Percentiles rank a stretch among this genome's conserved stretches.
phyloP scores from a whole-genome alignment of 2,329 filamentous ascomycete genomes.

The Ophiobolus disseminans region DNA sequence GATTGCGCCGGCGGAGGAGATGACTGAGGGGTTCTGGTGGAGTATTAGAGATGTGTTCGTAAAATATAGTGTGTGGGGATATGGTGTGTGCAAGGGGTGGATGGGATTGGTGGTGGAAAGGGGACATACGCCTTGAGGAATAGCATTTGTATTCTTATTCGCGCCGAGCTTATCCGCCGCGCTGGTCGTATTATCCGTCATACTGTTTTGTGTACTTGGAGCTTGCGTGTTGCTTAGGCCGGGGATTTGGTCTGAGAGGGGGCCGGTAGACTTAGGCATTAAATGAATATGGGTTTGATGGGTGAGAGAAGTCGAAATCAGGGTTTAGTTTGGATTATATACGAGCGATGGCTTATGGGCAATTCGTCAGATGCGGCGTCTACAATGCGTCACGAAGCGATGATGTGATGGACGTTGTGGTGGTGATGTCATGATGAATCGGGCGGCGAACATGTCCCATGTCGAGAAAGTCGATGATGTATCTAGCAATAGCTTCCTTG shows the following conservation, averaged over 20 bases:
- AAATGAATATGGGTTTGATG: neutral
- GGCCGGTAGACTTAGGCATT: slow-evolving; percentile 35
- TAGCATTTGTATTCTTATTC: slow-evolving; percentile 39
- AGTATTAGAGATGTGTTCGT: neutral
- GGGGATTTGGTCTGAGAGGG: slow-evolving; percentile 27
- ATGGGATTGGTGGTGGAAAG: neutral
- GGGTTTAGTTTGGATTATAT: no score
- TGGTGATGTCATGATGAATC: slow-evolving; percentile 29
- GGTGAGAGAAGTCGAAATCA: neutral
- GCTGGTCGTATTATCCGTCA: slow-evolving; percentile 29
- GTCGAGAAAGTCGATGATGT: slow-evolving; percentile 17
- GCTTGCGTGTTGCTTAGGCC: slow-evolving; percentile 14
- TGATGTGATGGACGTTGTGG: slow-evolving; percentile 1
- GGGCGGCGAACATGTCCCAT: neutral
- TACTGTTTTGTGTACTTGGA: slow-evolving; percentile 20
- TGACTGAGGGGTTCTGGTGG: slow-evolving; percentile 41
- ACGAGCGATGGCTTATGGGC: no score
- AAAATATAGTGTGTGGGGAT: neutral
- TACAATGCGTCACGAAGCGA: slow-evolving; percentile 8
- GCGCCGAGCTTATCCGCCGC: slow-evolving; percentile 38
- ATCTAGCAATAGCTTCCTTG: slow-evolving; percentile 10
- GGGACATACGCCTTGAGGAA: slow-evolving; percentile 29
- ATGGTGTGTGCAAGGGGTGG: neutral
- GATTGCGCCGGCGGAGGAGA: slow-evolving; percentile 60
- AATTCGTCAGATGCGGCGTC: neutral